Evolutionary conservation across 306 rosid species (phyloP).

Genomic region (Arachis hypogaea): DNA sequence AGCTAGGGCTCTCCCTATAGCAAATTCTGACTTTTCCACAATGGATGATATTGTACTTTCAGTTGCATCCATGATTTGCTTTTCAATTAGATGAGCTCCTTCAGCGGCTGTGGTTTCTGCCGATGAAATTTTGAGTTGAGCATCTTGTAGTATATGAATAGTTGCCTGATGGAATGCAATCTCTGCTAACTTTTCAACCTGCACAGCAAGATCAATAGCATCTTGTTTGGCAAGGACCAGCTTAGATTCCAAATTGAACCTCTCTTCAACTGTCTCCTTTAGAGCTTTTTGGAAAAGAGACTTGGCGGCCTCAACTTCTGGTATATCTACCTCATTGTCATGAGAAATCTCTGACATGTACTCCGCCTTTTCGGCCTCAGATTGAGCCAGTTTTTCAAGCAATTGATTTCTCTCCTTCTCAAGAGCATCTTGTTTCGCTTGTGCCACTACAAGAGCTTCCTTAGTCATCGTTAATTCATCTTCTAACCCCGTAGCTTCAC

Average conservation of each 20-base stretch:
- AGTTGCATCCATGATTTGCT: conserved; percentile 64
- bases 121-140: conserved; percentile 66
- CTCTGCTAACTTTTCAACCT: conserved; percentile 74
- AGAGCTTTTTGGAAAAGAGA: conserved; percentile 60
- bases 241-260: conserved; percentile 63
- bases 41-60: conserved; percentile 64
- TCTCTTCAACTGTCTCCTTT: conserved; percentile 65
- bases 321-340: conserved; percentile 67
- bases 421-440: conserved; percentile 51
- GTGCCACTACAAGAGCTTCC: conserved; percentile 59
- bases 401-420: conserved; percentile 70
- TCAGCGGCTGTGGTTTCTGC: conserved; percentile 82
- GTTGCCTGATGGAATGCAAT: conserved; percentile 82
- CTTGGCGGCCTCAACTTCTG: conserved; percentile 70
- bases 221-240: conserved; percentile 75
- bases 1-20: conserved; percentile 63
- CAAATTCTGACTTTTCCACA: conserved; percentile 63
- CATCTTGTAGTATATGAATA: conserved; percentile 74
- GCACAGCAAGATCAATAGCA: conserved; percentile 79
- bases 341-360: conserved; percentile 58
- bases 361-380: conserved; percentile 61
- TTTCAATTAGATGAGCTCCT: conserved; percentile 62
- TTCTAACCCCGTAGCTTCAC: conserved; percentile 41
- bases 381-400: conserved; percentile 62
- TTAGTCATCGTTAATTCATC: conserved; percentile 50